Evolutionary conservation across 768 basidiomycete species (phyloP).

Genomic region (Lentinus tigrinus): DNA sequence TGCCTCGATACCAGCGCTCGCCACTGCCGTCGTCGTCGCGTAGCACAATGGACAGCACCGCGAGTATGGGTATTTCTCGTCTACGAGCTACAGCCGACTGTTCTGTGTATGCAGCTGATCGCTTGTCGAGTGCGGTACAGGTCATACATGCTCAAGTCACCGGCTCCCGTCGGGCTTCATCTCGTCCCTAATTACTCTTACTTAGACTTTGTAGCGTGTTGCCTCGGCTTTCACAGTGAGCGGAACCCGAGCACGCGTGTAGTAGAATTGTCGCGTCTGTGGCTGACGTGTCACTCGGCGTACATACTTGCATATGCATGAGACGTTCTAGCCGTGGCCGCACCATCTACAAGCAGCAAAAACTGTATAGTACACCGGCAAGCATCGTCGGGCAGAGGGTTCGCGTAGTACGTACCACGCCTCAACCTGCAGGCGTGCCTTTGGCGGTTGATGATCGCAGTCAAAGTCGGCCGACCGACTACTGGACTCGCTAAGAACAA

Average conservation of each 20-base stretch:
- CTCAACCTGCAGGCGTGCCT: neutral
- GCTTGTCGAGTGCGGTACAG: neutral
- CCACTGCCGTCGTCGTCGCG: constrained; percentile 5
- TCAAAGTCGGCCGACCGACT: neutral
- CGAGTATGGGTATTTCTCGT: neutral
- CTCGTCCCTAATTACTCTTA: no score
- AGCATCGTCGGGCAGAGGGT: neutral
- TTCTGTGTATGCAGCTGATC: neutral
- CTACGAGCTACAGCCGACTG: neutral
- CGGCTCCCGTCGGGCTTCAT: no score
- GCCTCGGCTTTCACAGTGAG: no score
- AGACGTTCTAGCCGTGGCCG: no score
- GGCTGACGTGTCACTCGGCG: no score
- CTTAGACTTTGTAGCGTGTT: no score
- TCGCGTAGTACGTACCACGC: neutral
- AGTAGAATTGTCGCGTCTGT: no score
- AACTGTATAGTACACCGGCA: neutral
- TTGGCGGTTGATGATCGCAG: neutral
- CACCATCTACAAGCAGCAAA: no score
- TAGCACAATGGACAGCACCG: constrained; percentile 1
- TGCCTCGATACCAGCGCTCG: neutral
- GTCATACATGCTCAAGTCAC: neutral
- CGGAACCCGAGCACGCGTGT: no score
- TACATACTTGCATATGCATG: neutral
- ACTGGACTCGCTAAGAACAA: no score